Base-by-base conservation (phyloP, 2,329 filamentous ascomycete genomes). In the Apiospora kogelbergensis region DNA sequence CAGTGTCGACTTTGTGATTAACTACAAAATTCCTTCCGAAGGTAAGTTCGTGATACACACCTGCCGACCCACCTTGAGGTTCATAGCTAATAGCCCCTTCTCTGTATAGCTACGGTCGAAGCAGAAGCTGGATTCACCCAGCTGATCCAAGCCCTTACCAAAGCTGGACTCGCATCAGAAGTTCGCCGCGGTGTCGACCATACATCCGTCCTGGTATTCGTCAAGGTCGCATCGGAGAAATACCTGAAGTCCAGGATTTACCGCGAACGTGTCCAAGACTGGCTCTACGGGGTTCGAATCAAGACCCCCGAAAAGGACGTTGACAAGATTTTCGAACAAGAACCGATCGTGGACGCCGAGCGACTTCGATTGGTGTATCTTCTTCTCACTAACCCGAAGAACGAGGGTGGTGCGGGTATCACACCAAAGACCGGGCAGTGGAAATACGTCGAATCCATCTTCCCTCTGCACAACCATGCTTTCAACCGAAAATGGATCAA, bases 311-410 rank as follows among this genome's bases (percentile, higher is more conserved):
- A 90, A 68, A 91, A 90, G 76, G 90, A 97, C 73, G 89, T 93
- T 22, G 82, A 87, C 64, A 84, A 89, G 70, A 88, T 90, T 17
- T 87, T 97, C 67, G 84, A 90, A 69, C 83, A 88, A 20, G 91
- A 97, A 73, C 92, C 94, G 1, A 86, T 98, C 69, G 93, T 91
- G 46, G 93, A 97, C 77, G 93, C 95, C 26, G 96, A 99, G 82
- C 88, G 95, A 63, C 88, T 97, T 60, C 90, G 96, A 42, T 89
- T 97, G 63, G 92, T 97, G 69, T 96, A 97, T 78, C 89, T 96
- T 65, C 88, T 98, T 70, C 92, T 97, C 68, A 93, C 90, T 9
- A 91, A 90, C 79, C 87, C 91, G 5, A 86, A 85, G 72, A 88
- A 90, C 71, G 90, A 95, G 68, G 93, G 93, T 57, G 93, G 93